A percentile compares a stretch with the other conserved stretches of the same genome.
Evolutionary conservation across 208 protist species (phyloP).

Genomic region (Acanthamoeba lenticulata): DNA sequence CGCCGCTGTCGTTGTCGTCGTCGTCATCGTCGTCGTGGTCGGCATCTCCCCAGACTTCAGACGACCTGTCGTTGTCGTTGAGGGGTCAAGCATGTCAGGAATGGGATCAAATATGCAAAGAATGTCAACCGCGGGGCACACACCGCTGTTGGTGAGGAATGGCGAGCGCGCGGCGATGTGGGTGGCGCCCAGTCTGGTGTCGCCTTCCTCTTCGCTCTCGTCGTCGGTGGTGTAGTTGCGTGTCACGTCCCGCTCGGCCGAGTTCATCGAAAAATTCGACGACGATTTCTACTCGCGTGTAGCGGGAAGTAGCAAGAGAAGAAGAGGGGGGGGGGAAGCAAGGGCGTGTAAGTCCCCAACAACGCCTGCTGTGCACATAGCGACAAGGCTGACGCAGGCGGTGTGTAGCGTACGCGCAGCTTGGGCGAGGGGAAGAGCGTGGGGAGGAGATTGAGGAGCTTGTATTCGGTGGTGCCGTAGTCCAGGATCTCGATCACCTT

Average conservation of each 20-base stretch:
- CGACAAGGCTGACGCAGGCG: background rate
- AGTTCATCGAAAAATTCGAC: background rate
- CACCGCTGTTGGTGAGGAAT: background rate
- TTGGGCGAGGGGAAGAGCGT: background rate
- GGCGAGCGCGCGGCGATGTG: no score
- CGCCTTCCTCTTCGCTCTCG: background rate
- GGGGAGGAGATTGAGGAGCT: constrained; percentile 22
- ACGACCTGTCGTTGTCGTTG: background rate
- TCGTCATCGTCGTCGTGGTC: background rate
- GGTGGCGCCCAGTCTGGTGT: background rate
- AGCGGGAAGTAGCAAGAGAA: background rate
- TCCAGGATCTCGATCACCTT: constrained; percentile 53
- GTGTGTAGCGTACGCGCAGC: background rate
- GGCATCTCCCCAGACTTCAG: background rate
- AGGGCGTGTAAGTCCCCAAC: no score
- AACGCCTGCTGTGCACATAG: no score
- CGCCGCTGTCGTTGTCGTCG: background rate
- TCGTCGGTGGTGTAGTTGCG: background rate
- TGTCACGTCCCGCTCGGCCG: background rate
- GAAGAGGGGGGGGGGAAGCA: background rate
- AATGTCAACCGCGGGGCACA: no score
- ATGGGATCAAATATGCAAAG: no score
- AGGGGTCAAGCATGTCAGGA: no score
- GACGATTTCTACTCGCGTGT: background rate
- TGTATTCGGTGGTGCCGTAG: constrained; percentile 58